These are phyloP conservation scores for Hypsizygus marmoreus DNA, from an alignment of 768 basidiomycete genomes.

Conservation along the genomic window DNA sequence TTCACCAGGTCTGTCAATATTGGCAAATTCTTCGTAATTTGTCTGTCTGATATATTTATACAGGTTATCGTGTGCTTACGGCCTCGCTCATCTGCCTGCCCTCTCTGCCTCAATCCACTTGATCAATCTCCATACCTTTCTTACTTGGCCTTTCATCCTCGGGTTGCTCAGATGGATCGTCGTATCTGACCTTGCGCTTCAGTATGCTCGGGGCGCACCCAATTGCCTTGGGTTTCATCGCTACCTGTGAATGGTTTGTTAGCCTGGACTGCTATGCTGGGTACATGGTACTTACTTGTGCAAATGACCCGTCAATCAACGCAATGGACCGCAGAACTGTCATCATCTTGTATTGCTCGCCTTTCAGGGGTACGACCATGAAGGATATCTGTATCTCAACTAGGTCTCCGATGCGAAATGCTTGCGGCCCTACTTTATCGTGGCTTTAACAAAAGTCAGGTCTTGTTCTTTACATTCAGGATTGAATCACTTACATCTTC, in stretches of 20 bases:
- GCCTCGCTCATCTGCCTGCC: no score
- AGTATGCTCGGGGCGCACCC: neutral
- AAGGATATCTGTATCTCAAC: slow-evolving; percentile 16
- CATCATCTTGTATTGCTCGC: slow-evolving; percentile 10
- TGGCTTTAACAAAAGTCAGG: neutral
- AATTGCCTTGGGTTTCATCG: neutral
- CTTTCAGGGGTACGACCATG: slow-evolving; percentile 11
- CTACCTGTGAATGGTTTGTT: neutral
- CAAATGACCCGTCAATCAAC: slow-evolving; percentile 9
- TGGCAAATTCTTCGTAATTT: no score
- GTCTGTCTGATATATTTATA: no score
- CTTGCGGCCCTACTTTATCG: neutral
- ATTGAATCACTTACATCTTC: neutral
- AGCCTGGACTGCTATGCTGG: neutral
- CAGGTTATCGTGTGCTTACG: no score
- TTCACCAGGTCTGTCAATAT: no score
- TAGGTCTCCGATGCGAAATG: slow-evolving; percentile 9
- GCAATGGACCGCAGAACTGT: slow-evolving; percentile 9
- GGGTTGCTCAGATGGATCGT: no score
- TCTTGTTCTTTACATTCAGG: neutral
- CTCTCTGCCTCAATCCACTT: no score
- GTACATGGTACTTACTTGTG: slow-evolving; percentile 1
- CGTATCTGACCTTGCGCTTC: neutral
- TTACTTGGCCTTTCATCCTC: no score
- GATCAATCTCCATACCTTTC: no score